These are phyloP conservation scores for Pulveroboletus sp. DNA, from an alignment of 768 basidiomycete genomes.

Conservation along the genomic window DNA sequence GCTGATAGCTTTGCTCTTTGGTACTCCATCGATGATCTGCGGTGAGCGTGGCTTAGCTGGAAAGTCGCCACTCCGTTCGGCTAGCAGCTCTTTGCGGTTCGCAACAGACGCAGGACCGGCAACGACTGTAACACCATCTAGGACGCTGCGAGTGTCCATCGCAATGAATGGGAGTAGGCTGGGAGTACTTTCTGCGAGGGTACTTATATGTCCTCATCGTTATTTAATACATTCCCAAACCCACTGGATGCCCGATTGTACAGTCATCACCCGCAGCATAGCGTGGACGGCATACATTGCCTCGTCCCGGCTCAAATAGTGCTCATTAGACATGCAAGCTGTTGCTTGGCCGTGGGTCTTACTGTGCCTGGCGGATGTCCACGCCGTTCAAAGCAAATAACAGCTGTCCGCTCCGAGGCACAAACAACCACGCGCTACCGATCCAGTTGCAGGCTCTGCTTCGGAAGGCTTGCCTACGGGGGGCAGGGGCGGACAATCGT, in stretches of 20 bases:
- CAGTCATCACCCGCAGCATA: too few species aligned
- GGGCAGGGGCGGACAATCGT: too few species aligned
- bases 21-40: conserved; percentile 3
- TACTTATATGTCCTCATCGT: too few species aligned
- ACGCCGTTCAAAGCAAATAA: too few species aligned
- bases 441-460: too few species aligned
- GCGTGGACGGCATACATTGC: not conserved
- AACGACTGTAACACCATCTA: conserved; percentile 44
- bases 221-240: not conserved
- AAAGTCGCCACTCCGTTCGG: conserved; percentile 16
- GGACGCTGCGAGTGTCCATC: conserved; percentile 35
- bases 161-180: not conserved
- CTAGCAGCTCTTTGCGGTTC: conserved; percentile 23
- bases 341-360: too few species aligned
- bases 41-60: conserved; percentile 18
- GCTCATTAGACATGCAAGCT: too few species aligned
- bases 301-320: too few species aligned
- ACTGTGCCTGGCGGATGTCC: too few species aligned
- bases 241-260: not conserved
- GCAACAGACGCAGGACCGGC: conserved; percentile 32
- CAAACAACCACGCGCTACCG: too few species aligned
- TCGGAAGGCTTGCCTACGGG: too few species aligned
- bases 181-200: not conserved
- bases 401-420: too few species aligned
- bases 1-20: conserved; percentile 13